A percentile compares a stretch with the other conserved stretches of the same genome.
These are phyloP conservation scores for Polytrichum commune DNA, from an alignment of 225 moss, liverwort and hornwort genomes.

Conservation along the genomic window DNA sequence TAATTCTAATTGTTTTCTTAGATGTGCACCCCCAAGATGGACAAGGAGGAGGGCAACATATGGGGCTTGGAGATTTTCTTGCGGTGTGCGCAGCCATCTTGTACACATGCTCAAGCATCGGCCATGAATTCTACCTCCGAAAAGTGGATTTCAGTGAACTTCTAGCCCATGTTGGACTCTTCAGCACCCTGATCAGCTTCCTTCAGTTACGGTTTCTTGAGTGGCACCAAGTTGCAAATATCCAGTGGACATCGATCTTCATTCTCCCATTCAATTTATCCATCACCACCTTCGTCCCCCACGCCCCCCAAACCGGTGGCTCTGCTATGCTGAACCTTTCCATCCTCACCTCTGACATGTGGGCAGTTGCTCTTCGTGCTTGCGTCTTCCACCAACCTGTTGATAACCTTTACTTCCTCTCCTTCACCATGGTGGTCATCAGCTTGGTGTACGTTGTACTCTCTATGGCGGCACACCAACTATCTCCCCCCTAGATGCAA, in stretches of 20 bases:
- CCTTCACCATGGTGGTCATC: background rate
- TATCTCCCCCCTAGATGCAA: too few species aligned
- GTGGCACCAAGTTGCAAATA: background rate
- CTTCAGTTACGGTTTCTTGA: conserved; percentile 46
- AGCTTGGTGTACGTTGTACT: background rate
- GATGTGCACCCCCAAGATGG: conserved; percentile 46
- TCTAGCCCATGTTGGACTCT: conserved; percentile 37
- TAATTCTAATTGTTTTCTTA: conserved; percentile 44
- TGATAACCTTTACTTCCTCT: conserved; percentile 1
- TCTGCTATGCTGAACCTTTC: conserved; percentile 56
- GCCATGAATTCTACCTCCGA: conserved; percentile 42
- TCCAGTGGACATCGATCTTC: background rate
- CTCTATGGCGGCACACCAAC: background rate
- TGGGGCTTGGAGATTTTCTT: conserved; percentile 39
- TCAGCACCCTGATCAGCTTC: conserved; percentile 41
- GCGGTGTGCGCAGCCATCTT: conserved; percentile 34
- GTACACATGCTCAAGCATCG: conserved; percentile 44
- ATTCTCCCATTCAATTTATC: too few species aligned
- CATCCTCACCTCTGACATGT: conserved; percentile 58
- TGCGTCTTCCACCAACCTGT: conserved; percentile 37
- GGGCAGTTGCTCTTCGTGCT: conserved; percentile 39
- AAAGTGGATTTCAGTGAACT: conserved; percentile 43
- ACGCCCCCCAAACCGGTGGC: conserved; percentile 34
- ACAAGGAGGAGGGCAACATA: conserved; percentile 33
- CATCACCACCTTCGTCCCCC: conserved; percentile 34